Base-by-base conservation (phyloP, 768 basidiomycete species). In the Tubosaeta sp. region DNA sequence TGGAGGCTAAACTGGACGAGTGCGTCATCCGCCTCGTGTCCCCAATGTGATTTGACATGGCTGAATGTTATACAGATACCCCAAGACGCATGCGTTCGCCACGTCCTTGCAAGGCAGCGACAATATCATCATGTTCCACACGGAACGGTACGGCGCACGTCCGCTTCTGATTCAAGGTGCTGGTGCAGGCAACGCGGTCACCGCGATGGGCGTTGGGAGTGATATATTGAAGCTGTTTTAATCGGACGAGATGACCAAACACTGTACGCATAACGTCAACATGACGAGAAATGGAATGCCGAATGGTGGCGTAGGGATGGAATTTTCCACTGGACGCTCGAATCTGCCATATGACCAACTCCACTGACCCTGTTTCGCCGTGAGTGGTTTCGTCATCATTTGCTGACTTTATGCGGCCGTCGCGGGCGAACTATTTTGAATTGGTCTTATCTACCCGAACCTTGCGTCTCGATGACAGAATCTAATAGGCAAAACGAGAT, bases 121-220 rank as follows among this genome's bases (percentile, higher is more conserved):
- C 70, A 98, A 98, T 68, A 97, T 99, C 65, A 82, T 99, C 66
- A 90, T 96, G 76, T 97, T 98, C 81, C 88, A 92, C 65, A 97
- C 95, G 0, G 84, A 89, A 62, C 78, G 96, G 36, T 99, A 99
- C 64, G 84, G 86, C 3, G 79, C 85, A 8, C 73, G 93, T 36
- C 95, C 96, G 1, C 73, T 99, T 49, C 90, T 98, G 53, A 79
- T 99, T 30, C 95, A 97, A 63, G 96, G 96, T 44, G 86, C 94
- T 1, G 96, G 96, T 3, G 96, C 96, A 0, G 96, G 96, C n/a
- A 93, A 93, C 1, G 93, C 88, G 22, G 95, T 98, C 13, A 99
- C 96, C 29, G 96, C 96, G 0, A 98, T 98, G 92, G 96, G 96
- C 8, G 94, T 97, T 14, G 77, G 95, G 57, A 84, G 88, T 42